Base-by-base conservation (phyloP, 1,284 basidiomycete genomes). In the Trichosporon coremiiforme region DNA sequence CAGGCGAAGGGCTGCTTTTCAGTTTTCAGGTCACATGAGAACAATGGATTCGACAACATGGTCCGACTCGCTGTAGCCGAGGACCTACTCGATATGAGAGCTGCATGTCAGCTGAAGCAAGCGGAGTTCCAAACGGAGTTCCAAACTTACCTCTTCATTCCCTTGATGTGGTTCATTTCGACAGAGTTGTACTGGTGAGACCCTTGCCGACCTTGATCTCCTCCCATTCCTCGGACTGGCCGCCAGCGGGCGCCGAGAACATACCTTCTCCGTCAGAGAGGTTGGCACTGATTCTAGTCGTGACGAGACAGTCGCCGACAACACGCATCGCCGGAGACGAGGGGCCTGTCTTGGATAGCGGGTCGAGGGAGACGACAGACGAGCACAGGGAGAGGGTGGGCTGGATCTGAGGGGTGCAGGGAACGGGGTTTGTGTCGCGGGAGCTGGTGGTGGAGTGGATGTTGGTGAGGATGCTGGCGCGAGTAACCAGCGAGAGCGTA, bases 21-120 rank as follows among this genome's bases (percentile, higher is more conserved):
- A 33, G 4, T 33, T 60, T 60, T 35, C 6, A 10, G 62, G 12
- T 55, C 68, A 78, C 41, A 81, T 72, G 13, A 82, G 77, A 13
- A 78, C 79, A 75, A 96, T 90, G 76, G 93, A 92, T 78, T 98
- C 96, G 4, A 97, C 95, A 45, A 98, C 93, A 84, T 98, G 94
- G 79, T 98, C 95, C 41, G 93, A 93, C 80, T 98, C 96, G 20
- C 92, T 92, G 82, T 98, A 98, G 0, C 94, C 96, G 50, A 99
- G 84, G 10, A 94, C 80, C 73, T 90, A 88, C 15, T 90, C 85
- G 57, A 98, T 90, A 70, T 92, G 88, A 0, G 93, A 90, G 76
- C 95, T 96, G 78, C 5, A 67, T 36, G 70, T 69, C 62, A 74
- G 71, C 62, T 64, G 57, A 29, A 6, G 62, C 33, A 3, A 67